Conservation (phyloP, 768 basidiomycete species). For the Russula sp. region DNA sequence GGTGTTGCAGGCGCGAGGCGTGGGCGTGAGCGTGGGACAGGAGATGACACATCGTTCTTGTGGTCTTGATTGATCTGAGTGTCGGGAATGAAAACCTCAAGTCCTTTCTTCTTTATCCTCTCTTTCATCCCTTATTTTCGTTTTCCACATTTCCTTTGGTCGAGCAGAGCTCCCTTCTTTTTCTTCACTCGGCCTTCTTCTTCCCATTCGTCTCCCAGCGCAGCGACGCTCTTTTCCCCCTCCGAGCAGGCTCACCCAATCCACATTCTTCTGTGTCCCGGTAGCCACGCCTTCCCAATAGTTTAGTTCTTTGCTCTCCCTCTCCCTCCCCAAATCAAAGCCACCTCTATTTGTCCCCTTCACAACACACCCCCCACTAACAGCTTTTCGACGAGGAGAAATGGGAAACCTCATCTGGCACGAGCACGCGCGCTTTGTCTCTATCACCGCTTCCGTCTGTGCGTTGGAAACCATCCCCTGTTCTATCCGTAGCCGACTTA, state of each 20-base stretch:
- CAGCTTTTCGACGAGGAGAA: constrained; percentile 15
- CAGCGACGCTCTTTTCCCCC: constrained; percentile 4
- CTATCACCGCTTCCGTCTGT: constrained; percentile 70
- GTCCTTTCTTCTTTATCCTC: not conserved
- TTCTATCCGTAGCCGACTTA: not conserved
- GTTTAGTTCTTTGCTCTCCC: constrained; percentile 17
- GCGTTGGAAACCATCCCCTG: constrained; percentile 33
- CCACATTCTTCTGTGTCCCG: not conserved
- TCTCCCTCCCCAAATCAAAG: constrained; percentile 1
- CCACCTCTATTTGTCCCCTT: not conserved
- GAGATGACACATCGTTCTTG: no score
- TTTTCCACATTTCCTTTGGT: constrained; percentile 8
- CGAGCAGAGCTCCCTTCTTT: constrained; percentile 21
- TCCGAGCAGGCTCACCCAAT: constrained; percentile 23
- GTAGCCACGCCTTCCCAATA: not conserved
- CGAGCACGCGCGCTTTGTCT: constrained; percentile 62
- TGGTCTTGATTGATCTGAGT: no score
- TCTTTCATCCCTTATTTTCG: not conserved
- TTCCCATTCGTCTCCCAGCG: constrained; percentile 2
- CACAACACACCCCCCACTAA: not conserved
- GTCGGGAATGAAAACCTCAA: no score
- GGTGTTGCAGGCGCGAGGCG: not conserved
- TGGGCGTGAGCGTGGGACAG: not conserved
- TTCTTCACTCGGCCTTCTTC: not conserved
- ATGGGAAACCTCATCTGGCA: constrained; percentile 87